Percentiles rank a stretch among this genome's conserved stretches.
Conservation (phyloP, 176 grass and related monocot species). For the Musa beccarii region DNA sequence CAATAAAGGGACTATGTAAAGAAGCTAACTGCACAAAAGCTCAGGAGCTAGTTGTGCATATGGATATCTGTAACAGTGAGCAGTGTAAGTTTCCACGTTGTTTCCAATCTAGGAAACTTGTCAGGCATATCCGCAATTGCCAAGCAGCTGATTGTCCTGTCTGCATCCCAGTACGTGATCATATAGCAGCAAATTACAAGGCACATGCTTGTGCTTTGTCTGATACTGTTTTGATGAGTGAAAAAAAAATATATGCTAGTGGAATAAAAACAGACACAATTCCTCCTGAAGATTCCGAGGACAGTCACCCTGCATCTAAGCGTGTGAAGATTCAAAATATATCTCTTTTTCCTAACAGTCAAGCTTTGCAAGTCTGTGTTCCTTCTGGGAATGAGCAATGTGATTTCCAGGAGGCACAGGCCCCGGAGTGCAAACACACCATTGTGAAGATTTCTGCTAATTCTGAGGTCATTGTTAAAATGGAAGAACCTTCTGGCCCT, state of each 20-base stretch:
- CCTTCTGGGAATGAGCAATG: conserved; percentile 37
- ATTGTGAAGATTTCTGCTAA: conserved; percentile 36
- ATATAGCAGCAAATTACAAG: conserved; percentile 42
- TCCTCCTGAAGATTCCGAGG: conserved; percentile 46
- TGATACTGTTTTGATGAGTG: conserved; percentile 39
- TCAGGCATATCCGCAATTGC: conserved; percentile 67
- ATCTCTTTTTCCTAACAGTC: conserved; percentile 36
- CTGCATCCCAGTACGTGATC: conserved; percentile 57
- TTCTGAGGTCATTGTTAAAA: conserved; percentile 48
- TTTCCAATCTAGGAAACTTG: conserved; percentile 41
- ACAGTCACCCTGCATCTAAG: conserved; percentile 50
- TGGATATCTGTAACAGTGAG: conserved; percentile 54
- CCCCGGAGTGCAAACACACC: conserved; percentile 51
- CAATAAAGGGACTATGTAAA: conserved; percentile 63
- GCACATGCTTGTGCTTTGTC: conserved; percentile 30
- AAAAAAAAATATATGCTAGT: conserved; percentile 38
- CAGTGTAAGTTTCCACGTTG: conserved; percentile 54
- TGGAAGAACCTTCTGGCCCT: conserved; percentile 12
- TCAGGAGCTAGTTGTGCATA: conserved; percentile 76
- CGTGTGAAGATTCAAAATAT: conserved; percentile 44
- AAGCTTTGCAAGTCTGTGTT: conserved; percentile 36
- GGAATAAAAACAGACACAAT: conserved; percentile 62
- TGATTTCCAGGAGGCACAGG: conserved; percentile 41
- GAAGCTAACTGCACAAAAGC: conserved; percentile 56
- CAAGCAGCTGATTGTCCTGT: conserved; percentile 61